Conservation (phyloP, 352 stramenopile genomes). For the Globisporangium barbulae region DNA sequence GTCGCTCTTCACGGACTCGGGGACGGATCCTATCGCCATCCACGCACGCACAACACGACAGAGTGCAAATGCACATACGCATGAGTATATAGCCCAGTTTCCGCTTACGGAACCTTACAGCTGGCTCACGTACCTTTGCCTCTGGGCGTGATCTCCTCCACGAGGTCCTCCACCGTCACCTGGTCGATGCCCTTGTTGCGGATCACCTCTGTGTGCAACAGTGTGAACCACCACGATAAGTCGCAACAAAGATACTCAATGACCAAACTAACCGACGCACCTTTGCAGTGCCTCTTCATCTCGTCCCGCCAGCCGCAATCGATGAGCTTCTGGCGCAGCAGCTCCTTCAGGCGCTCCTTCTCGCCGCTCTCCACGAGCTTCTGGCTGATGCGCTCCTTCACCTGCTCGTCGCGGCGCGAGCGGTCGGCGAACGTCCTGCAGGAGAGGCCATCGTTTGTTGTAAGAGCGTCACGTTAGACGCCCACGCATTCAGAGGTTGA, state of each 20-base stretch:
- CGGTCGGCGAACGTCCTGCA: slow-evolving; percentile 48
- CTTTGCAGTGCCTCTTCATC: slow-evolving; percentile 89
- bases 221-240: no score
- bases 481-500: background rate
- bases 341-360: slow-evolving; percentile 89
- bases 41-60: no score
- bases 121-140: slow-evolving; percentile 46
- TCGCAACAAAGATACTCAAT: no score
- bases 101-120: no score
- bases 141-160: slow-evolving; percentile 90
- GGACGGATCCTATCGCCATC: slow-evolving; percentile 73
- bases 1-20: slow-evolving; percentile 87
- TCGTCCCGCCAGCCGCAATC: slow-evolving; percentile 92
- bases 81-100: no score
- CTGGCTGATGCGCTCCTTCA: slow-evolving; percentile 77
- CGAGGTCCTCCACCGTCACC: slow-evolving; percentile 93
- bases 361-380: slow-evolving; percentile 89
- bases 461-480: background rate
- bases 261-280: slow-evolving; percentile 18
- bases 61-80: slow-evolving; percentile 12
- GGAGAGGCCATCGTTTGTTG: background rate
- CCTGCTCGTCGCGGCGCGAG: slow-evolving; percentile 63
- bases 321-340: slow-evolving; percentile 81
- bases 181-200: slow-evolving; percentile 92
- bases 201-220: slow-evolving; percentile 80